phyloP scores from a whole-genome alignment of 116 monocot genomes.

The Thalassia testudinum region DNA sequence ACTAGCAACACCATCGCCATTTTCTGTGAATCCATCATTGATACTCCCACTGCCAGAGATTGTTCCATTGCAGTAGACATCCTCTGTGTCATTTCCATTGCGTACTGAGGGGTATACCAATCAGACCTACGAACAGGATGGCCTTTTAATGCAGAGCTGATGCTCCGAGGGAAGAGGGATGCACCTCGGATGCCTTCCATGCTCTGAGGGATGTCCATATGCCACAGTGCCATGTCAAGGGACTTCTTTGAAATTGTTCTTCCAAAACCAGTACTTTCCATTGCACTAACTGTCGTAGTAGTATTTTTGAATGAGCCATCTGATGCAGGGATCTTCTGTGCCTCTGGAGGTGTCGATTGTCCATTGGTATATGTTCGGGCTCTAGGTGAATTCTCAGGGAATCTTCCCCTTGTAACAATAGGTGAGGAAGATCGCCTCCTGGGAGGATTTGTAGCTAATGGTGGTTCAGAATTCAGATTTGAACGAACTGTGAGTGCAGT shows the following conservation, averaged over 20 bases:
- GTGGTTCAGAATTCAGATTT: constrained; percentile 17
- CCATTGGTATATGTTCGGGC: constrained; percentile 6
- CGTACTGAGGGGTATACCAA: constrained; percentile 2
- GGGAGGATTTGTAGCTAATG: constrained; percentile 11
- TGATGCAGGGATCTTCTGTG: constrained; percentile 1
- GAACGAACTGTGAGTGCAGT: constrained; percentile 3
- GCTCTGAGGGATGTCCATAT: constrained; percentile 77
- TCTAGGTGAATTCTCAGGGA: constrained; percentile 38
- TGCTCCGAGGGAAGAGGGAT: constrained; percentile 79
- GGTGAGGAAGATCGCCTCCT: constrained; percentile 32
- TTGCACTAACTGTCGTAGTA: constrained; percentile 4
- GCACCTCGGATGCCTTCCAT: constrained; percentile 48
- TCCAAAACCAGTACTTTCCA: constrained; percentile 43
- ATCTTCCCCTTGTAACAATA: constrained; percentile 14
- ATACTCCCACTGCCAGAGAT: constrained; percentile 1
- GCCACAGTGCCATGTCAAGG: constrained; percentile 68
- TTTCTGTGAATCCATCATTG: constrained; percentile 20
- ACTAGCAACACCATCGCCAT: constrained; percentile 12
- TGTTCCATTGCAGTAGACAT: constrained; percentile 11
- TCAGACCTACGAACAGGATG: constrained; percentile 27
- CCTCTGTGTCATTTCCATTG: constrained; percentile 12
- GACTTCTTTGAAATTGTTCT: constrained; percentile 69
- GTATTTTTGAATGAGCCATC: constrained; percentile 9
- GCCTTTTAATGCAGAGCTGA: constrained; percentile 37
- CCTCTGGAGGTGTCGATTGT: constrained; percentile 5